phyloP scores from a whole-genome alignment of 306 rosid genomes.

The Mimosa pudica region DNA sequence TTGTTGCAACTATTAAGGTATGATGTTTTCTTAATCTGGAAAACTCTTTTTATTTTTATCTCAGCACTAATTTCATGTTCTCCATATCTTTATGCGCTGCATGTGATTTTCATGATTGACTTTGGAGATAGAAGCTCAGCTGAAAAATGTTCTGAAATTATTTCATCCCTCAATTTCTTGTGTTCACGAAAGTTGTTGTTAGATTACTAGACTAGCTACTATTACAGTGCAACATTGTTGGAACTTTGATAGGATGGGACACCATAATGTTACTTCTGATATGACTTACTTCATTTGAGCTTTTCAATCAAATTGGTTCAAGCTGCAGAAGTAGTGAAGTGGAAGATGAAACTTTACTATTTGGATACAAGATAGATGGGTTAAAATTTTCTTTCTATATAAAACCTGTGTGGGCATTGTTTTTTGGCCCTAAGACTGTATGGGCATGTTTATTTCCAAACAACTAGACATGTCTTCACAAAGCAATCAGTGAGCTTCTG shows the following conservation, averaged over 20 bases:
- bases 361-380: background rate
- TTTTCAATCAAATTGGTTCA: background rate
- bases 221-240: background rate
- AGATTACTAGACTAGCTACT: background rate
- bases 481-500: background rate
- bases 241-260: conserved; percentile 16
- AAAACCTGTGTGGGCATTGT: background rate
- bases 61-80: background rate
- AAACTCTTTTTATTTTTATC: background rate
- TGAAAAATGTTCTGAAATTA: background rate
- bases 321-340: background rate
- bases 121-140: background rate
- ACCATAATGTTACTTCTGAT: conserved; percentile 6
- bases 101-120: background rate
- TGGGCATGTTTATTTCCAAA: background rate
- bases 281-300: background rate
- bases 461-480: background rate
- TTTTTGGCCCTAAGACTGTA: background rate
- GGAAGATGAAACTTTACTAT: background rate
- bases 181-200: background rate
- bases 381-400: background rate
- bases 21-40: conserved; percentile 13
- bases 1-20: conserved; percentile 83
- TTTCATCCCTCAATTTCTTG: background rate
- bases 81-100: background rate